Percentiles rank a stretch among this genome's conserved stretches.
phyloP scores from a whole-genome alignment of 2,329 filamentous ascomycete species.

The Beauveria brongniartii region DNA sequence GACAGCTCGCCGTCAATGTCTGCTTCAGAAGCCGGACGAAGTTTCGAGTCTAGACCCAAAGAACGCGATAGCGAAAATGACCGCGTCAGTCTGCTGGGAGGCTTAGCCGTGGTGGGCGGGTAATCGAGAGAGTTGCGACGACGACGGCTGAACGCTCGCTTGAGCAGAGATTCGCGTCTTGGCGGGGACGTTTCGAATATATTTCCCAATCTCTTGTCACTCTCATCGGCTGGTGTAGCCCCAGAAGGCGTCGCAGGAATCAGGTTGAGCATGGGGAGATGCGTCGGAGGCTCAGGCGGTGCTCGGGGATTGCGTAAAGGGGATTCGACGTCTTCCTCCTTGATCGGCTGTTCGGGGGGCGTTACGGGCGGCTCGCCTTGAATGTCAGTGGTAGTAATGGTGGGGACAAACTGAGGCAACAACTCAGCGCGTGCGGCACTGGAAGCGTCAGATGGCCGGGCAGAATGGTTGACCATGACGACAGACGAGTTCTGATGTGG shows the following conservation, averaged over 20 bases:
- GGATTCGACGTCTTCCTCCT: constrained; percentile 49
- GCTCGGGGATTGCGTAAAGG: constrained; percentile 53
- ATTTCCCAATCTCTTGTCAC: constrained; percentile 43
- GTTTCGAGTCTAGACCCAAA: constrained; percentile 23
- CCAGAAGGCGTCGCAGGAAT: constrained; percentile 57
- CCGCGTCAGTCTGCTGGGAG: constrained; percentile 37
- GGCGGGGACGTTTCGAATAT: constrained; percentile 43
- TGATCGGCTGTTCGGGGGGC: constrained; percentile 41
- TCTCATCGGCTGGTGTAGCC: constrained; percentile 46
- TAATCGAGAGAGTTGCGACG: constrained; percentile 37
- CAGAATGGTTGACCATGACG: constrained; percentile 50
- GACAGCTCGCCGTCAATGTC: constrained; percentile 21
- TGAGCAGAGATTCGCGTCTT: constrained; percentile 43
- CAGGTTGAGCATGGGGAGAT: constrained; percentile 43
- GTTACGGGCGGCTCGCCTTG: constrained; percentile 37
- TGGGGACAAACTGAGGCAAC: constrained; percentile 22
- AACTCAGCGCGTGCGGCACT: constrained; percentile 20
- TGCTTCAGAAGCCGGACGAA: constrained; percentile 20
- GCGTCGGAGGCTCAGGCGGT: constrained; percentile 44
- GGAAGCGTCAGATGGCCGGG: constrained; percentile 40
- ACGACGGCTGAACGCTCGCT: constrained; percentile 43
- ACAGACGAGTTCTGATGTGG: constrained; percentile 58
- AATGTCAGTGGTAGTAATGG: constrained; percentile 30
- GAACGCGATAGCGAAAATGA: constrained; percentile 46
- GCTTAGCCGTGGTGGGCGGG: constrained; percentile 30